phyloP scores from a whole-genome alignment of 345 rosid genomes.

The Salix suchowensis region DNA sequence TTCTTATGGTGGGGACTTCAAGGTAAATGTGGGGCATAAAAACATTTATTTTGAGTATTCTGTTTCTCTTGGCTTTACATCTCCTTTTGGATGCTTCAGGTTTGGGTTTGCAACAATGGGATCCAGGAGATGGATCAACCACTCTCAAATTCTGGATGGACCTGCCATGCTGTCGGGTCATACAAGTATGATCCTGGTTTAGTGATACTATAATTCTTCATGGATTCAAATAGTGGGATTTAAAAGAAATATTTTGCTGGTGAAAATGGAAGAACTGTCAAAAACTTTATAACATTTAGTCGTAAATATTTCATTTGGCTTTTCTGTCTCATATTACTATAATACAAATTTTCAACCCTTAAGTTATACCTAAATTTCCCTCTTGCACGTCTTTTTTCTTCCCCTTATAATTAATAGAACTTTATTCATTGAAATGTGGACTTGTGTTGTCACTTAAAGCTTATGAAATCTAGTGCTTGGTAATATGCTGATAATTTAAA shows the following conservation, averaged over 20 bases:
- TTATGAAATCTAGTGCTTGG: not conserved
- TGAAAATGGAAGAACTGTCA: not conserved
- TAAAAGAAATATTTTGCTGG: not conserved
- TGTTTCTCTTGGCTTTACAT: not conserved
- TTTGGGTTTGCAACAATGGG: slow-evolving; percentile 61
- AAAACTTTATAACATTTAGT: not conserved
- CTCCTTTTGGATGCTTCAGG: slow-evolving; percentile 33
- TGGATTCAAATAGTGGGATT: not conserved
- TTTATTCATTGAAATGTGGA: not conserved
- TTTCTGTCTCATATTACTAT: not conserved
- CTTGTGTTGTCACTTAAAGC: not conserved
- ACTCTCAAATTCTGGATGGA: slow-evolving; percentile 61
- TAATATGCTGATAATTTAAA: not conserved
- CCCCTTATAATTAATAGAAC: not conserved
- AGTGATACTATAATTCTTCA: not conserved
- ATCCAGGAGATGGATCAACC: slow-evolving; percentile 34
- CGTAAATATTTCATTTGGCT: not conserved
- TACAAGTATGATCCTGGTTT: slow-evolving; percentile 55
- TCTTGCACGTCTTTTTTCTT: not conserved
- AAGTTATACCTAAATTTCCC: not conserved
- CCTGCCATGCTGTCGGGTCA: slow-evolving; percentile 85
- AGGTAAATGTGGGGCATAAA: slow-evolving; percentile 45
- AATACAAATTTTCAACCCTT: not conserved
- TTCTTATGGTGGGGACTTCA: slow-evolving; percentile 86
- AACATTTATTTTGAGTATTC: not conserved